Conservation (phyloP, 495 filamentous ascomycete genomes). For the Hypoxylon fragiforme region DNA sequence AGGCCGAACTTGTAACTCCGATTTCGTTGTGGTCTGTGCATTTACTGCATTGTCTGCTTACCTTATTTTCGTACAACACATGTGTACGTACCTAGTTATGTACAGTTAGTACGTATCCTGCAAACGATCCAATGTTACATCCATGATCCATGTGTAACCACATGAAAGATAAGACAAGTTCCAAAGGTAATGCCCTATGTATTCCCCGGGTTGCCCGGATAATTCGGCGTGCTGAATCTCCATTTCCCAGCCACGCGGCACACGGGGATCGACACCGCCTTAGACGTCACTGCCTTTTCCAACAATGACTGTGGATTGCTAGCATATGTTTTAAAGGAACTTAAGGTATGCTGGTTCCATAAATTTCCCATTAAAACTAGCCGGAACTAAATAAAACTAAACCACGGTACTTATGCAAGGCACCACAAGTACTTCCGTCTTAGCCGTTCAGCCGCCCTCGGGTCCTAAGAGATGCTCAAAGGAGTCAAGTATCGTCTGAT, state of each 20-base stretch:
- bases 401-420: conserved; percentile 28
- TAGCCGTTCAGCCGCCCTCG: conserved; percentile 5
- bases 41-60: too few relatives aligned
- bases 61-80: too few relatives aligned
- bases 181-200: too few relatives aligned
- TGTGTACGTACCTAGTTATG: too few relatives aligned
- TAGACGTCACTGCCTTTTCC: conserved; percentile 1
- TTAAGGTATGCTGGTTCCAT: too few relatives aligned
- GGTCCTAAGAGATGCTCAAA: conserved; percentile 14
- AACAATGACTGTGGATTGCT: too few relatives aligned
- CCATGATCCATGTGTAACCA: too few relatives aligned
- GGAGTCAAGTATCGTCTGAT: conserved; percentile 4
- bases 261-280: conserved; percentile 6
- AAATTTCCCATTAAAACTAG: not conserved
- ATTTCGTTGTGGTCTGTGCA: not conserved
- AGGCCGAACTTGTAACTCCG: too few relatives aligned
- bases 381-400: not conserved
- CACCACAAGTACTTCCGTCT: conserved; percentile 18
- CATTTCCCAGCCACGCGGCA: conserved; percentile 1
- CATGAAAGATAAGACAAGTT: not conserved
- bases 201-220: conserved; percentile 22
- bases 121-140: not conserved
- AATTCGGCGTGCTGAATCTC: conserved; percentile 14
- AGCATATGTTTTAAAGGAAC: too few relatives aligned
- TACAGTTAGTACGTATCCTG: too few relatives aligned